phyloP scores from a whole-genome alignment of 2,329 filamentous ascomycete genomes.

The Fusarium keratoplasticum region DNA sequence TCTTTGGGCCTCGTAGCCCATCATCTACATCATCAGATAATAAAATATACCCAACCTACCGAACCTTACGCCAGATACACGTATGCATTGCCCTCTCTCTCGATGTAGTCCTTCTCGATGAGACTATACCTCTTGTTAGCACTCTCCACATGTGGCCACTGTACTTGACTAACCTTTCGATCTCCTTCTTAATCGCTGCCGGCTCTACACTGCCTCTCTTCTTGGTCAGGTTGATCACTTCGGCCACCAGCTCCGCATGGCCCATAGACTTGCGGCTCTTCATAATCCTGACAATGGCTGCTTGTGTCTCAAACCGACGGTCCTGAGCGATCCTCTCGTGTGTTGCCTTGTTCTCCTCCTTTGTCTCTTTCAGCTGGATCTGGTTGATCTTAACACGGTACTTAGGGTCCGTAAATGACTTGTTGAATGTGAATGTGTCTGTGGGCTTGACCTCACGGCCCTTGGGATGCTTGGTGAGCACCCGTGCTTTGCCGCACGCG shows the following conservation, averaged over 20 bases:
- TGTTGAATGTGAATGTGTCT: conserved; percentile 89
- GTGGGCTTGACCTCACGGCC: conserved; percentile 80
- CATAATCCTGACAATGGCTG: conserved; percentile 96
- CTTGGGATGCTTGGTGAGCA: conserved; percentile 87
- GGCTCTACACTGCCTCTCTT: conserved; percentile 87
- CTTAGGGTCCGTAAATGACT: conserved; percentile 80
- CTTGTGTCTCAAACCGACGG: conserved; percentile 95
- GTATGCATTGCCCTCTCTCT: conserved; percentile 79
- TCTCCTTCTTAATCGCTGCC: conserved; percentile 93
- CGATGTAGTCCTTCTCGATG: conserved; percentile 94
- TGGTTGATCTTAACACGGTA: conserved; percentile 98
- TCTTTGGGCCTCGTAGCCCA: background rate
- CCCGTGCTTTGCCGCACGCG: conserved; percentile 88
- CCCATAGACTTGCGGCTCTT: conserved; percentile 90
- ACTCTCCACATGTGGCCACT: background rate
- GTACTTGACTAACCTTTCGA: conserved; percentile 80
- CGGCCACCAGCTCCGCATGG: conserved; percentile 87
- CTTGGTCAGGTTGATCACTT: conserved; percentile 92
- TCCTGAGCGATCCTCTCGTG: conserved; percentile 91
- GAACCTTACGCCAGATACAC: conserved; percentile 72
- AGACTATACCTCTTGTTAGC: conserved; percentile 63
- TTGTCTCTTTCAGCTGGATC: conserved; percentile 96
- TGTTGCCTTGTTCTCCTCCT: conserved; percentile 93
- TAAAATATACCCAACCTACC: background rate
- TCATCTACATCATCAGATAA: background rate